A percentile compares a stretch with the other conserved stretches of the same genome.
phyloP scores from a whole-genome alignment of 2,329 filamentous ascomycete species.

The Aspergillus candidus region DNA sequence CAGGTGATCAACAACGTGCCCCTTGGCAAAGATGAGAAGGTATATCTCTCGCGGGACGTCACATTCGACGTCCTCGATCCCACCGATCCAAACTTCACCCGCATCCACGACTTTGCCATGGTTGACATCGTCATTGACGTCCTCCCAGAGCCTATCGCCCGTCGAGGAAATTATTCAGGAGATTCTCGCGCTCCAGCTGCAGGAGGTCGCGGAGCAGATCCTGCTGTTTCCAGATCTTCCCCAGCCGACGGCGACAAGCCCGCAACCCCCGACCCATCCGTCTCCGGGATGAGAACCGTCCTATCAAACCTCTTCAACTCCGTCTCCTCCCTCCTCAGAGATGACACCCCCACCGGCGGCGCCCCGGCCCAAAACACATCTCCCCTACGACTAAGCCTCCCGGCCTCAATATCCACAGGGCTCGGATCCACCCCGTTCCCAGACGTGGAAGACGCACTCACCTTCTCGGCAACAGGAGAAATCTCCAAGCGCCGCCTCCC shows the following conservation, averaged over 20 bases:
- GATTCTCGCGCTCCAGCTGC: conserved; percentile 21
- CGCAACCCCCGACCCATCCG: conserved; percentile 21
- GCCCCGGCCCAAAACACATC: conserved; percentile 23
- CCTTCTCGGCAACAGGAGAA: conserved; percentile 29
- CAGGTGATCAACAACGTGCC: conserved; percentile 74
- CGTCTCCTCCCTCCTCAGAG: conserved; percentile 47
- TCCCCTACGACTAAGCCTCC: conserved; percentile 36
- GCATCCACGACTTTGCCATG: conserved; percentile 64
- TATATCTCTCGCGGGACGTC: conserved; percentile 71
- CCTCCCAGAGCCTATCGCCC: conserved; percentile 27
- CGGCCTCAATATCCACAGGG: conserved; percentile 47
- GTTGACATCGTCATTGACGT: conserved; percentile 68
- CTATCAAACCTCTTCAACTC: conserved; percentile 46
- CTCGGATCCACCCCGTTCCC: conserved; percentile 62
- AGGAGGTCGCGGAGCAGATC: conserved; percentile 15
- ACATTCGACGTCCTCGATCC: conserved; percentile 60
- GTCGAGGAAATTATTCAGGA: conserved; percentile 29
- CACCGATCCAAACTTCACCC: conserved; percentile 76
- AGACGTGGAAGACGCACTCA: conserved; percentile 52
- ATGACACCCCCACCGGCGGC: conserved; percentile 32
- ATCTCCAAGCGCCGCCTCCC: conserved; percentile 47
- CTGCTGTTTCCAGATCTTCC: conserved; percentile 16
- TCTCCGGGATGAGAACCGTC: conserved; percentile 34
- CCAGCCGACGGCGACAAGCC: conserved; percentile 22
- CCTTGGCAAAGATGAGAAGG: conserved; percentile 79